These are phyloP conservation scores for Taiozyma sp. DNA, from an alignment of 1,139 yeast genomes.

Conservation along the genomic window DNA sequence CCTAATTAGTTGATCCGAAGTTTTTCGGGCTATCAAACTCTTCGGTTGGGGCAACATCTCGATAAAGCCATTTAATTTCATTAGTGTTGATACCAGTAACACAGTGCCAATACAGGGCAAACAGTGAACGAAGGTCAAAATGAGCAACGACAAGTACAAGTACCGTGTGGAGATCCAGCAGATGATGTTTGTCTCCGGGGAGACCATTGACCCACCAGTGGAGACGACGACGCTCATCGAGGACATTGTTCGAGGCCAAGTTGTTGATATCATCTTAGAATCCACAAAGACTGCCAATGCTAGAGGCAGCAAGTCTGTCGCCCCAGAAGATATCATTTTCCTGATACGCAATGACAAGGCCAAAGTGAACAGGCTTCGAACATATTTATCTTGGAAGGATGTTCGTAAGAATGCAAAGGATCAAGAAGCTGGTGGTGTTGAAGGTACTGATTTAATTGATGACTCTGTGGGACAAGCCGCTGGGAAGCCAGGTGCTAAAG, in stretches of 20 bases:
- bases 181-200: constrained; percentile 99
- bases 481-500: constrained; percentile 26
- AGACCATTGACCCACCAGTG: constrained; percentile 87
- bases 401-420: constrained; percentile 96
- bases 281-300: constrained; percentile 72
- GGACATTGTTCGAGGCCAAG: constrained; percentile 93
- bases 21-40: too few relatives aligned
- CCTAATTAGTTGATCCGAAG: too few relatives aligned
- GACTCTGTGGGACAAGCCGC: constrained; percentile 32
- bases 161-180: constrained; percentile 87
- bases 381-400: constrained; percentile 95
- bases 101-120: too few relatives aligned
- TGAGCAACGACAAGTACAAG: constrained; percentile 46
- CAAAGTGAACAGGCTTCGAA: constrained; percentile 83
- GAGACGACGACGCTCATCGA: constrained; percentile 90
- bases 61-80: too few relatives aligned
- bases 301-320: constrained; percentile 79
- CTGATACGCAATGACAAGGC: constrained; percentile 91
- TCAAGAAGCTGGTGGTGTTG: constrained; percentile 61
- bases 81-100: too few relatives aligned
- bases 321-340: constrained; percentile 91
- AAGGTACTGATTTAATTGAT: constrained; percentile 27
- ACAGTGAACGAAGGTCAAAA: not conserved
- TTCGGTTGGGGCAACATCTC: not conserved
- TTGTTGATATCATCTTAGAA: constrained; percentile 78